Base-by-base conservation (phyloP, 106 monocot species). In the Alisma plantagoaquatica region DNA sequence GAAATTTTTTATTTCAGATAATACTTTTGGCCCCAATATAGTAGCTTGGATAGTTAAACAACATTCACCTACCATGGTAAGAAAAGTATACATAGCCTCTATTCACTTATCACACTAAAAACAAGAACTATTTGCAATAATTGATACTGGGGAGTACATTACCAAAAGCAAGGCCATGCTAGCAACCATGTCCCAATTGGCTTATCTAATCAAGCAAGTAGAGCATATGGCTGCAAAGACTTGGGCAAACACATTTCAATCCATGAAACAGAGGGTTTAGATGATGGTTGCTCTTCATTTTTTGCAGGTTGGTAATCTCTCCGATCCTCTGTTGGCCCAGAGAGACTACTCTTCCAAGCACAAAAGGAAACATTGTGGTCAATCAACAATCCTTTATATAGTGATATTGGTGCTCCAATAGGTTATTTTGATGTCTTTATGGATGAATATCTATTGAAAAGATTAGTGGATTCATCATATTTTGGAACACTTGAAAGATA, bases 81-180 rank as follows among this genome's bases (percentile, higher is more conserved):
- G n/a, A n/a, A n/a, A n/a, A n/a, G n/a, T n/a, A n/a, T n/a, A n/a
- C n/a, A n/a, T n/a, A n/a, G n/a, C n/a, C n/a, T n/a, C n/a, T n/a
- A n/a, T n/a, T n/a, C n/a, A n/a, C n/a, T n/a, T n/a, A n/a, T n/a
- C n/a, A n/a, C n/a, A n/a, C n/a, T 38, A 38, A 38, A 14, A 14
- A 38, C 6, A 38, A 38, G 6, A 38, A 38, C 35, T 11, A 22
- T n/a, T 22, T 21, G 53, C 28, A 44, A 38, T 7, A 38, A 38
- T 14, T 7, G 14, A 38, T 38, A 7, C 9, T 38, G 14, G 6
- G 6, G 8, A 22, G 28, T 17, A 21, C 18, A 45, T 23, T 73
- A 84, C 84, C 84, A 84, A 41, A 79, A 59, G 70, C 78, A 83
- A 42, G 78, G 83, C 83, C 77, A 83, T 46, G 83, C 83, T 0